Evolutionary conservation across 2,329 filamentous ascomycete genomes (phyloP).

Genomic region (Aspergillus sp.): DNA sequence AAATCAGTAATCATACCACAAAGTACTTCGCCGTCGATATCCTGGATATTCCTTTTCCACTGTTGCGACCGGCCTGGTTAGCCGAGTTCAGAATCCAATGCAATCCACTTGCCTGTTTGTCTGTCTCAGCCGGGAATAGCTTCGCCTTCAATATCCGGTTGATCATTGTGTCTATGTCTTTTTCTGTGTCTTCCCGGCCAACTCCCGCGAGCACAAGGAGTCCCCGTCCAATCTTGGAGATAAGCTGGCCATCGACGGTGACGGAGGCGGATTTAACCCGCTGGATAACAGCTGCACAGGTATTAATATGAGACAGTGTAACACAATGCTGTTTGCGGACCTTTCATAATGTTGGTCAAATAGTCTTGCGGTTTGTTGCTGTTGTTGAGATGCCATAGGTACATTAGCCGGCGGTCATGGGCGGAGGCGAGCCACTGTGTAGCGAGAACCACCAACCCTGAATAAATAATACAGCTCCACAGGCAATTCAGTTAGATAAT

Average conservation of each 20-base stretch:
- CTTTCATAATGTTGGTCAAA: conserved; percentile 37
- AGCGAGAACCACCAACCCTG: not conserved
- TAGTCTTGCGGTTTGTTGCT: not conserved
- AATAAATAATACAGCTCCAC: not conserved
- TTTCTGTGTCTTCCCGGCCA: conserved; percentile 83
- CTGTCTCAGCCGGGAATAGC: conserved; percentile 82
- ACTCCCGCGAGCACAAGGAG: conserved; percentile 89
- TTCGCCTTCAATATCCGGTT: conserved; percentile 85
- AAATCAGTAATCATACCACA: conserved; percentile 65
- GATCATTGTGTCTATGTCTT: conserved; percentile 81
- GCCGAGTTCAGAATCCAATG: not conserved
- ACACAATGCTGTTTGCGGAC: conserved; percentile 23
- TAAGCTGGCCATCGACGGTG: conserved; percentile 83
- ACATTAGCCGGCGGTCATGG: not conserved
- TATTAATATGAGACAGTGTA: not conserved
- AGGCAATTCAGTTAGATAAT: not conserved
- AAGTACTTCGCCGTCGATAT: conserved; percentile 88
- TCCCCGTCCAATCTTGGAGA: conserved; percentile 89
- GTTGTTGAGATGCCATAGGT: not conserved
- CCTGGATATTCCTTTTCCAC: conserved; percentile 89
- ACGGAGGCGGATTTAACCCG: conserved; percentile 94
- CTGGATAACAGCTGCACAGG: conserved; percentile 74
- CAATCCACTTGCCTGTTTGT: conserved; percentile 56
- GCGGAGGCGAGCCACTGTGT: not conserved
- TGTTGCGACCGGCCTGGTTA: conserved; percentile 37